Conservation (phyloP, 1,139 yeast species). For the Magnusiomyces sp. region DNA sequence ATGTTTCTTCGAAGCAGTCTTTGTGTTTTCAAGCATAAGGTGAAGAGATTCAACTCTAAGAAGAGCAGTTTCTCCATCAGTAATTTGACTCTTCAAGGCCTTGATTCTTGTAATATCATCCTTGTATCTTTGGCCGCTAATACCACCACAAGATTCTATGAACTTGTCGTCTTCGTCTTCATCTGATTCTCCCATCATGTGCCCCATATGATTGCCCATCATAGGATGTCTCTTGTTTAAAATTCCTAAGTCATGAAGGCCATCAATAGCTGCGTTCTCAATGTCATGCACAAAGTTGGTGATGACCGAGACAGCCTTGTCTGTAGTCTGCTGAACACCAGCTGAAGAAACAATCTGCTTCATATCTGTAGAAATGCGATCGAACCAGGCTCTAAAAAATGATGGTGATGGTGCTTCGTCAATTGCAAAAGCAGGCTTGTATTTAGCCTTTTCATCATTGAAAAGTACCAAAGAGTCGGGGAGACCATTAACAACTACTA, state of each 20-base stretch:
- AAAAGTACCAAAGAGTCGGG: constrained; percentile 12
- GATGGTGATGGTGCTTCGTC: constrained; percentile 17
- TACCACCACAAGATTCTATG: background rate
- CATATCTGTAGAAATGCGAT: constrained; percentile 16
- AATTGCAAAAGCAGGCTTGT: constrained; percentile 7
- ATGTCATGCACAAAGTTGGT: constrained; percentile 12
- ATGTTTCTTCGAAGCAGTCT: background rate
- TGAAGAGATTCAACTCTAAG: constrained; percentile 15
- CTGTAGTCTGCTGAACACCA: constrained; percentile 10
- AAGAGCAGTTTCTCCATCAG: constrained; percentile 15
- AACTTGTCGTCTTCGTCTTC: background rate
- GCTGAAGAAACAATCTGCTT: constrained; percentile 12
- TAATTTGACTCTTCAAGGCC: constrained; percentile 7
- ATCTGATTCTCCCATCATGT: constrained; percentile 4
- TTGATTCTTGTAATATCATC: constrained; percentile 13
- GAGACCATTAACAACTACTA: constrained; percentile 22
- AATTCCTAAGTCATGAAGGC: constrained; percentile 9
- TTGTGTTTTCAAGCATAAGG: constrained; percentile 8
- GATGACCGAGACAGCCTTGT: constrained; percentile 18
- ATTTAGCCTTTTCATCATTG: constrained; percentile 6
- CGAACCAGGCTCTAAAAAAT: constrained; percentile 16
- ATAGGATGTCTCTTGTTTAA: constrained; percentile 8
- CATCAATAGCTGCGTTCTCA: constrained; percentile 10
- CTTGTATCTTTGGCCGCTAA: constrained; percentile 11
- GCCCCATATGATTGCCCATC: constrained; percentile 11